These are phyloP conservation scores for Colletotrichum horii DNA, from an alignment of 2,329 filamentous ascomycete genomes.

Conservation along the genomic window DNA sequence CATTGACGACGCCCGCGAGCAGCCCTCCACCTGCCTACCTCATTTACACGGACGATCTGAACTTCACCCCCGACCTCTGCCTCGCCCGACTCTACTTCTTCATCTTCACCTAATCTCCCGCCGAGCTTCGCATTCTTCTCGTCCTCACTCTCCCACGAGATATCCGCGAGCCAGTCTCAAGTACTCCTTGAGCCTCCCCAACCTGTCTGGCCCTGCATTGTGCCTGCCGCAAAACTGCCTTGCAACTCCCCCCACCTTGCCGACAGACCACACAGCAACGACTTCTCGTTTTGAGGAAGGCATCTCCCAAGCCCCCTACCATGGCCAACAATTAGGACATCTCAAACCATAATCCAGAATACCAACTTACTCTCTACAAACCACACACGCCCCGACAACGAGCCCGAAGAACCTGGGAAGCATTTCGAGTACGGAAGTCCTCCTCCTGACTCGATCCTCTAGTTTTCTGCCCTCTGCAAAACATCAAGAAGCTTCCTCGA, in stretches of 20 bases:
- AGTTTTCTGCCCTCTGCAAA: neutral
- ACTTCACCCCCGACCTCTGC: neutral
- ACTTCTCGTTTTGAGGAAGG: neutral
- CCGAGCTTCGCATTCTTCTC: neutral
- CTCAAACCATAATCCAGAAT: neutral
- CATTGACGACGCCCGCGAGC: slow-evolving; percentile 16
- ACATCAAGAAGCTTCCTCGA: neutral
- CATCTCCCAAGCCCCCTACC: neutral
- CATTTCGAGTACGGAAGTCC: neutral
- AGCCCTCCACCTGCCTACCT: slow-evolving; percentile 4
- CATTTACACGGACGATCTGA: slow-evolving; percentile 21
- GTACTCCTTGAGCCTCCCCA: neutral
- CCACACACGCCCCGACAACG: neutral
- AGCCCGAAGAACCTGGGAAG: neutral
- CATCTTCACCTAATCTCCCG: neutral
- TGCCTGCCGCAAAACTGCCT: neutral
- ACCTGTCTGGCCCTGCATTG: neutral
- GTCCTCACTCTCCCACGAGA: neutral
- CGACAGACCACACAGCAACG: neutral
- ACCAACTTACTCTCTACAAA: neutral
- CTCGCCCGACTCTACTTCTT: neutral
- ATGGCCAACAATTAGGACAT: slow-evolving; percentile 1
- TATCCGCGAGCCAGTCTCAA: neutral
- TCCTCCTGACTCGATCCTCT: neutral
- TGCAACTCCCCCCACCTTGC: neutral